Evolutionary conservation across 345 rosid species (phyloP).

Genomic region (Bruguiera sexangula): DNA sequence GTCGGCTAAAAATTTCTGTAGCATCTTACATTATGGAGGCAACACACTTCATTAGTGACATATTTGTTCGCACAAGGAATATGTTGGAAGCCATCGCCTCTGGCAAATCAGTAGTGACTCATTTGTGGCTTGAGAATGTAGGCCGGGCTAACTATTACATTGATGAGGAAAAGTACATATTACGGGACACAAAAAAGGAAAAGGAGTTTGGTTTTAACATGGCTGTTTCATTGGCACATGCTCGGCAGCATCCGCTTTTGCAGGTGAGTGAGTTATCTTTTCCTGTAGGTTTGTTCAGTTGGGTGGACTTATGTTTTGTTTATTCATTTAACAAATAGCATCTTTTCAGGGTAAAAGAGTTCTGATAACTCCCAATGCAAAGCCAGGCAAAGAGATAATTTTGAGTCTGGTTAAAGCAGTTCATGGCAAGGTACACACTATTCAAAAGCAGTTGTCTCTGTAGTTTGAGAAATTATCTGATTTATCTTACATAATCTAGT

Average conservation of each 20-base stretch:
- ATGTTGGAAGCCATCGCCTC: constrained; percentile 85
- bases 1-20: constrained; percentile 54
- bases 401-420: constrained; percentile 60
- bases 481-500: not conserved
- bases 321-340: not conserved
- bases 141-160: constrained; percentile 59
- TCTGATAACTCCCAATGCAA: constrained; percentile 61
- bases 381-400: constrained; percentile 65
- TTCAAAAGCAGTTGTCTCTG: not conserved
- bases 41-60: constrained; percentile 73
- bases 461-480: not conserved
- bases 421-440: constrained; percentile 55
- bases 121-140: constrained; percentile 75
- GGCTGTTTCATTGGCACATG: constrained; percentile 65
- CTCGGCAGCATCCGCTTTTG: constrained; percentile 57
- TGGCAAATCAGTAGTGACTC: constrained; percentile 80
- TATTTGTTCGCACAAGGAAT: constrained; percentile 79
- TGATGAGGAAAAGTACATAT: constrained; percentile 59
- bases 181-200: constrained; percentile 71
- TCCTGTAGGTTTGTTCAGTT: constrained; percentile 5
- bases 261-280: constrained; percentile 30
- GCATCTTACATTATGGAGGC: constrained; percentile 66
- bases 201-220: constrained; percentile 74
- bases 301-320: constrained; percentile 7
- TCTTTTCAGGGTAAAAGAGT: constrained; percentile 62